These are phyloP conservation scores for Aspergillus avenaceus DNA, from an alignment of 495 filamentous ascomycete species.

Conservation along the genomic window DNA sequence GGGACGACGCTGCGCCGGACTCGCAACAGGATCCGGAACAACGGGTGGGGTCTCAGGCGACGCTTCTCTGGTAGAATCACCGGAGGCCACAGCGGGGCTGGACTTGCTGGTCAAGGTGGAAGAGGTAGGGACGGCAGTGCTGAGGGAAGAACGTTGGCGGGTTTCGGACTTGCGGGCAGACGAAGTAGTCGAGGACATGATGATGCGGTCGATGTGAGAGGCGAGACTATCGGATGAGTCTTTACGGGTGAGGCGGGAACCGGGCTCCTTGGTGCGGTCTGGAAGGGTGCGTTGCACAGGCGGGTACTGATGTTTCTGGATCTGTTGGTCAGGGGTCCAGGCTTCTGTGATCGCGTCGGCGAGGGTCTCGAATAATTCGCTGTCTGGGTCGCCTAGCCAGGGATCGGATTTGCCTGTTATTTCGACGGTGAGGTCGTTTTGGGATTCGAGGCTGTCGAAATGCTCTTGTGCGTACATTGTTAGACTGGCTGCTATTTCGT, in stretches of 20 bases:
- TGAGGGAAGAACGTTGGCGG: slow-evolving; percentile 32
- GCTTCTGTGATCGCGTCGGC: slow-evolving; percentile 81
- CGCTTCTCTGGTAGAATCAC: slow-evolving; percentile 3
- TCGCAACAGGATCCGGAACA: no score
- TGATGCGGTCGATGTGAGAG: slow-evolving; percentile 44
- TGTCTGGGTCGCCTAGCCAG: slow-evolving; percentile 90
- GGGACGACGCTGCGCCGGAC: no score
- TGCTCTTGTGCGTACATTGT: slow-evolving; percentile 63
- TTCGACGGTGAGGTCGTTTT: slow-evolving; percentile 75
- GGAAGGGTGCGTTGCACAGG: slow-evolving; percentile 12
- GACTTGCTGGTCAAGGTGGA: slow-evolving; percentile 48
- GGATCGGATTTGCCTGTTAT: slow-evolving; percentile 93
- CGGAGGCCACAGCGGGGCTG: slow-evolving; percentile 1
- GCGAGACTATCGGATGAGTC: slow-evolving; percentile 43
- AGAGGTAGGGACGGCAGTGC: slow-evolving; percentile 50
- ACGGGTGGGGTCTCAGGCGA: no score
- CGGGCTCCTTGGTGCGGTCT: slow-evolving; percentile 12
- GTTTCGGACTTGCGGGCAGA: slow-evolving; percentile 31
- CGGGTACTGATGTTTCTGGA: slow-evolving; percentile 31
- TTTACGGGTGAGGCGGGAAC: slow-evolving; percentile 25
- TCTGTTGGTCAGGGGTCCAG: slow-evolving; percentile 51
- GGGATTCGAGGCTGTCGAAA: slow-evolving; percentile 67
- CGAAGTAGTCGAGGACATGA: slow-evolving; percentile 41
- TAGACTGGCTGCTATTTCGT: slow-evolving; percentile 63
- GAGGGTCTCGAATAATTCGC: slow-evolving; percentile 84